Evolutionary conservation across 1,139 yeast genomes (phyloP).

Genomic region (Pneumocystis carinii): DNA sequence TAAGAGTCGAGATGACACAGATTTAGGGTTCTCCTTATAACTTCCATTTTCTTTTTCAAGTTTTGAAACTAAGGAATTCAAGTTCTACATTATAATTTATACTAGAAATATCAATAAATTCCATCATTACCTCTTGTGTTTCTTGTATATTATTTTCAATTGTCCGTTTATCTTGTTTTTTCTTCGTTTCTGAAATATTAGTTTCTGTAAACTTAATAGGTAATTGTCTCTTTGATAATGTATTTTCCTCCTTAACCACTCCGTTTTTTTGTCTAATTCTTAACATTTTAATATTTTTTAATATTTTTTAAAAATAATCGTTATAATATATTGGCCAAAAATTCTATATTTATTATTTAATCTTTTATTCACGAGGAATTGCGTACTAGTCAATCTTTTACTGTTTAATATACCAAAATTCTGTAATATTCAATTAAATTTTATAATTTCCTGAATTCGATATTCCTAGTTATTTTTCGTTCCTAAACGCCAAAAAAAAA

Average conservation of each 20-base stretch:
- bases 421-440: not conserved
- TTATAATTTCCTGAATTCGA: not conserved
- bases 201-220: not conserved
- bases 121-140: not conserved
- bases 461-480: not conserved
- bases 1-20: not conserved
- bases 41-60: conserved; percentile 15
- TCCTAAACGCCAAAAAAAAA: no score
- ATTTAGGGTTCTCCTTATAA: conserved; percentile 13
- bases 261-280: not conserved
- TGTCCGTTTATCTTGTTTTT: not conserved
- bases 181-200: not conserved
- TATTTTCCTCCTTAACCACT: not conserved
- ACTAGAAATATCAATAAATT: not conserved
- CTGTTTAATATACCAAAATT: no score
- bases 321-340: not conserved
- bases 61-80: conserved; percentile 13
- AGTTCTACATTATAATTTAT: conserved; percentile 1
- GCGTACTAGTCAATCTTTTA: no score
- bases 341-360: not conserved
- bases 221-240: conserved; percentile 1
- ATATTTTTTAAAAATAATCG: not conserved
- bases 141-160: not conserved
- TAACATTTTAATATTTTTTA: not conserved
- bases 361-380: not conserved